Conservation (phyloP, 345 rosid species). For the Lagerstroemia speciosa region DNA sequence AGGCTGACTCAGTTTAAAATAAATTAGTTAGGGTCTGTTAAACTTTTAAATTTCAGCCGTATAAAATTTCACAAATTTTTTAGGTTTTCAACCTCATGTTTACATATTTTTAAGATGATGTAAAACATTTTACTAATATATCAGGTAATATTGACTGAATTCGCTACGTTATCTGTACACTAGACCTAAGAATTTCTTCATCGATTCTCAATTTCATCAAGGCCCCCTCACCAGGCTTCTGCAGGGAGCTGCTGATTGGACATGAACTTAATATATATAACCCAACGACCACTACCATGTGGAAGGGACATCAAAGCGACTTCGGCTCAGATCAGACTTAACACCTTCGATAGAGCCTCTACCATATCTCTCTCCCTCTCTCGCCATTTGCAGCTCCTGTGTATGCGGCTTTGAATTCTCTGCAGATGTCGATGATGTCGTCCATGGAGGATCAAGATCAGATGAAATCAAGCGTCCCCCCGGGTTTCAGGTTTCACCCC, state of each 20-base stretch:
- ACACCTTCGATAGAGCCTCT: background rate
- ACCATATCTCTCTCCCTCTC: background rate
- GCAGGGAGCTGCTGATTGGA: background rate
- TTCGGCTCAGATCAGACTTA: background rate
- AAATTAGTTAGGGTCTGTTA: too few relatives aligned
- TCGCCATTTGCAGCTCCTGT: too few relatives aligned
- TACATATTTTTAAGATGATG: too few relatives aligned
- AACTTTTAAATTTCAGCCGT: too few relatives aligned
- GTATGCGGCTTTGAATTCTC: background rate
- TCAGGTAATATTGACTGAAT: too few relatives aligned
- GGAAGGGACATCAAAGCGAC: background rate
- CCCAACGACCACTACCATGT: background rate
- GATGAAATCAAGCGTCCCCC: constrained; percentile 69
- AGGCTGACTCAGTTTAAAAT: too few relatives aligned
- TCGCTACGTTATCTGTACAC: too few relatives aligned
- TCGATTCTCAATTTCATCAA: too few relatives aligned
- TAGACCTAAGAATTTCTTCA: too few relatives aligned
- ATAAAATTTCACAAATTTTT: too few relatives aligned
- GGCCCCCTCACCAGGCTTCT: background rate
- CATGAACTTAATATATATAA: background rate
- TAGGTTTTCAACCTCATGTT: too few relatives aligned
- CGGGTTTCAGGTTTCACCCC: constrained; percentile 93
- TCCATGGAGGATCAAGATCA: constrained; percentile 19
- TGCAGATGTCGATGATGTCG: background rate
- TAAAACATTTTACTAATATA: too few relatives aligned